A percentile compares a stretch with the other conserved stretches of the same genome.
phyloP scores from a whole-genome alignment of 2,329 filamentous ascomycete species.

The Conoideocrella luteorostrata region DNA sequence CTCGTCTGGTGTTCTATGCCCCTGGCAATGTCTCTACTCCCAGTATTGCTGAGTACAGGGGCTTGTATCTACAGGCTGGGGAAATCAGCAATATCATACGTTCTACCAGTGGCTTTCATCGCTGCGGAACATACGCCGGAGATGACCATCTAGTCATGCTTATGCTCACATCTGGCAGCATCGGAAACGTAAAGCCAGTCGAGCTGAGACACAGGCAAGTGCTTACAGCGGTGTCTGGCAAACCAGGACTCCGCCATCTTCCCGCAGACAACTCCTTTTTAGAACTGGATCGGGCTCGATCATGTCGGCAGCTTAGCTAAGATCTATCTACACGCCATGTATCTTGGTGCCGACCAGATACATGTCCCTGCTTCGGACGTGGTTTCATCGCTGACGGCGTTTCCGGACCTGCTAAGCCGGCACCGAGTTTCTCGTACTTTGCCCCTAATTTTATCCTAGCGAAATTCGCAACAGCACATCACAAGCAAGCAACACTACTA shows the following conservation, averaged over 20 bases:
- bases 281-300: constrained; percentile 47
- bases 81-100: not conserved
- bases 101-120: not conserved
- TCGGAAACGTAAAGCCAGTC: constrained; percentile 45
- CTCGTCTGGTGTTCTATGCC: not conserved
- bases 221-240: constrained; percentile 33
- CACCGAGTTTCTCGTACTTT: constrained; percentile 39
- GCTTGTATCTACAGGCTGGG: not conserved
- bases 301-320: constrained; percentile 47
- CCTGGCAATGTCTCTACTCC: not conserved
- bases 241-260: constrained; percentile 22
- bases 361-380: constrained; percentile 38
- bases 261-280: constrained; percentile 25
- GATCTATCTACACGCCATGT: constrained; percentile 43
- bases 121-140: not conserved
- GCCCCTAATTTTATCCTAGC: constrained; percentile 33
- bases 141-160: constrained; percentile 24
- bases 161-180: constrained; percentile 49
- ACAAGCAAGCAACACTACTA: not conserved
- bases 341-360: constrained; percentile 34
- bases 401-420: constrained; percentile 30
- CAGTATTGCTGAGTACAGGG: not conserved
- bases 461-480: constrained; percentile 13
- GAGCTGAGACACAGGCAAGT: constrained; percentile 36
- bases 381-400: constrained; percentile 29